Evolutionary conservation across 306 rosid species (phyloP), one percentile per base, ranked within the genome.

Genomic region (Quercus robur): DNA sequence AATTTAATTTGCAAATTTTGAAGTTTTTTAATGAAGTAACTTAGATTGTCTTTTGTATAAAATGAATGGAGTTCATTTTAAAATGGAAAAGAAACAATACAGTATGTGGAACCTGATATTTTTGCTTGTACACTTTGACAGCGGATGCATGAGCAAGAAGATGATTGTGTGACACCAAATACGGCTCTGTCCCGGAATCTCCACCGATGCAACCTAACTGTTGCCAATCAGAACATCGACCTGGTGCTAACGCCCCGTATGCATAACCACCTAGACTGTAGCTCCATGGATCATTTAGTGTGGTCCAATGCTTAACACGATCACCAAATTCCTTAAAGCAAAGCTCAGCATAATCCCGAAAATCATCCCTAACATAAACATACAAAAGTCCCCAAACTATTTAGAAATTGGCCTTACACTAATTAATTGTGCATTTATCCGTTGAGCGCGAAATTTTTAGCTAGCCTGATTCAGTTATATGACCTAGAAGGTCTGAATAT

Each of bases 141-240:
- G 87, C 84, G 4, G 81, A 75, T 1, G 88, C 88, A 59, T 88
- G 92, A 67, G 88, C 75, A 25, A 91, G 85, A 68, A 89, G 84
- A 14, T 56, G 88, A 46, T 89, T 18, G 38, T 91, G 97, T 18
- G 89, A 7, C 25, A 81, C 90, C 23, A 84, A 25, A 74, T 91
- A 89, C 1, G 93, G 93, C 74, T 91, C 97, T 2, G 81, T 87
- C 2, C 80, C 85, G 3, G 93, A 86, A 62, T 89, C 69, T 0
- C 96, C 96, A 5, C 86, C 89, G 0, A 51, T 75, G 46, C 90
- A 91, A 66, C 81, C 84, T 5, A 19, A 23, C 2, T 70, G 52
- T 67, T 77, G 86, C 92, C 91, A 87, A 0, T 54, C 3, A 1
- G 91, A 91, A 63, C 92, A 91, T 56, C 91, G 31, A 14, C 80